Percentiles rank a stretch among this genome's conserved stretches.
phyloP scores from a whole-genome alignment of 2,329 filamentous ascomycete genomes.

The Zymoseptoria pseudotritici region DNA sequence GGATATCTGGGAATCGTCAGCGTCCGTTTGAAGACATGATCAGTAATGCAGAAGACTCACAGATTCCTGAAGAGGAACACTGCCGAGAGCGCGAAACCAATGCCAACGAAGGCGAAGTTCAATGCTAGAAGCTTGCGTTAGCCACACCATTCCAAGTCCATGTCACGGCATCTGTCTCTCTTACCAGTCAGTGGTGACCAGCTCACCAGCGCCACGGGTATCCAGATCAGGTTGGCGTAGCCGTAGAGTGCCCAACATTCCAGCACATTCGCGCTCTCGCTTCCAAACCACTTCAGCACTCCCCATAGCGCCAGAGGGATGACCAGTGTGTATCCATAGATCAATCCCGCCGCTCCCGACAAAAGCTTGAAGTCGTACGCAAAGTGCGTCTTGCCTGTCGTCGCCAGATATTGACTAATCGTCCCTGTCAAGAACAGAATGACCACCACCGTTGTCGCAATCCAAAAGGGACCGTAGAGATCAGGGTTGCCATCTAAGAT shows the following conservation, averaged over 20 bases:
- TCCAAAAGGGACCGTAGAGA: conserved; percentile 96
- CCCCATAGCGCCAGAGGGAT: conserved; percentile 82
- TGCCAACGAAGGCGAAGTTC: conserved; percentile 87
- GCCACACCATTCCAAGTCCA: neutral
- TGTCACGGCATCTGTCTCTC: conserved; percentile 12
- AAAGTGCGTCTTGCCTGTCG: conserved; percentile 61
- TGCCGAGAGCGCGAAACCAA: conserved; percentile 77
- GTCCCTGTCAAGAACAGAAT: conserved; percentile 94
- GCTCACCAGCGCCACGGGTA: conserved; percentile 83
- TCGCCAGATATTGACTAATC: conserved; percentile 80
- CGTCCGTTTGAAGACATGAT: neutral
- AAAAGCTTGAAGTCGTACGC: conserved; percentile 86
- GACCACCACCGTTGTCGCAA: conserved; percentile 92
- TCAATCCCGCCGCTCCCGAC: conserved; percentile 80
- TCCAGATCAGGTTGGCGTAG: conserved; percentile 95
- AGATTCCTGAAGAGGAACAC: conserved; percentile 78
- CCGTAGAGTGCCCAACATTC: conserved; percentile 96
- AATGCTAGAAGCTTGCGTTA: conserved; percentile 45
- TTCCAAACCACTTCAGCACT: conserved; percentile 89
- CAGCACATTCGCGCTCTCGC: conserved; percentile 83
- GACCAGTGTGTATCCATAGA: conserved; percentile 86
- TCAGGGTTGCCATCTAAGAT: conserved; percentile 95
- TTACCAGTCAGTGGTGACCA: conserved; percentile 71
- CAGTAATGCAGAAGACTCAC: conserved; percentile 38
- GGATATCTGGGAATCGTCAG: conserved; percentile 44